These are phyloP conservation scores for Voacanga thouarsii DNA, from an alignment of 257 asterid genomes.

Conservation along the genomic window DNA sequence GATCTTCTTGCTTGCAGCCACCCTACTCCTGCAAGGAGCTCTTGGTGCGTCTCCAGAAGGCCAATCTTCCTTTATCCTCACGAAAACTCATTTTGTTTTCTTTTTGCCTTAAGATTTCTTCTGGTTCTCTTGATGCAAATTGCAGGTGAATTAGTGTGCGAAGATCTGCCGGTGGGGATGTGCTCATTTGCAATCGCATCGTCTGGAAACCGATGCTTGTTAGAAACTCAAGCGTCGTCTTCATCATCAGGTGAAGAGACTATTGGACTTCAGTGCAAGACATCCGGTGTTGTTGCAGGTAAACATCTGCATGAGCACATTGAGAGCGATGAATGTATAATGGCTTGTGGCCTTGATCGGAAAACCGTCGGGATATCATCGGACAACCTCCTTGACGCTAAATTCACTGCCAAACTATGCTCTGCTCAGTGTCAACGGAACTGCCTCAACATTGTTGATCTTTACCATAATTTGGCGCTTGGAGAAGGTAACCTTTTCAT, in stretches of 20 bases:
- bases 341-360: conserved; percentile 29
- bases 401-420: conserved; percentile 23
- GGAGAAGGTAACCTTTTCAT: conserved; percentile 26
- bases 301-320: conserved; percentile 5
- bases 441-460: conserved; percentile 41
- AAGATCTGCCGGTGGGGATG: conserved; percentile 17
- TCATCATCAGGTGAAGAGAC: conserved; percentile 12
- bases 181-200: conserved; percentile 35
- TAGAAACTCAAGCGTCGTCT: conserved; percentile 24
- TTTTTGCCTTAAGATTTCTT: neutral
- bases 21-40: conserved; percentile 27
- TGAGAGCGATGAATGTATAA: conserved; percentile 28
- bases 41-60: conserved; percentile 14
- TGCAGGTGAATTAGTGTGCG: conserved; percentile 33
- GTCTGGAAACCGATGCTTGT: conserved; percentile 32
- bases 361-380: conserved; percentile 33
- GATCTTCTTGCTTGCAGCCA: conserved; percentile 19
- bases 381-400: conserved; percentile 23
- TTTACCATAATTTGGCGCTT: conserved; percentile 32
- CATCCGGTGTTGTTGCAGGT: conserved; percentile 21
- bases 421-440: conserved; percentile 26
- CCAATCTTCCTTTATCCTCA: neutral
- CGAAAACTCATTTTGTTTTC: neutral
- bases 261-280: conserved; percentile 23
- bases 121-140: neutral